Base-by-base conservation (phyloP, 1,284 basidiomycete species). In the Butyriboletus appendiculatus region DNA sequence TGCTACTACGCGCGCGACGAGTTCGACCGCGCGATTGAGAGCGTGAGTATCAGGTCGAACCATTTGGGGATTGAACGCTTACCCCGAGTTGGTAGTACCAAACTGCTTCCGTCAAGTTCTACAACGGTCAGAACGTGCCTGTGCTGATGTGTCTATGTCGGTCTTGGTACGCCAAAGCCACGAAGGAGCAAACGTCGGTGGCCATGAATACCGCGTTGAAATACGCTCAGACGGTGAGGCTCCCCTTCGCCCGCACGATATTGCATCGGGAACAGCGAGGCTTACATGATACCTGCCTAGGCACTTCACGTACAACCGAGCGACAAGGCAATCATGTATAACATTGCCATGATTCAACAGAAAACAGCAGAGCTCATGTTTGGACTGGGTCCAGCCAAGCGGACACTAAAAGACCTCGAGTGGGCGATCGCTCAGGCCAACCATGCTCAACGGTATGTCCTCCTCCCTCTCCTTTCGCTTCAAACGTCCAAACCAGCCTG, bases 301-400 rank as follows among this genome's bases (percentile, higher is more conserved):
- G 94, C 94, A 1, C 77, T 90, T 26, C 87, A 91, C 63, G 70
- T 94, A 20, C 84, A 88, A 62, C 93, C 94, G 0, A 81, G 79
- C 53, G 95, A 98, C 75, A 94, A 94, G 64, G 90, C 92, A 6
- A 87, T 90, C 48, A 61, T 92, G 40, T 98, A 96, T 75, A 98
- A 98, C 70, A 91, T 97, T 65, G 95, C 94, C 50, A 94, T 97
- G 88, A 93, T 98, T 35, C 87, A 95, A 71, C 95, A 98, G 71
- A 96, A 96, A 72, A 88, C 91, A 0, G 90, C 92, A 0, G 94
- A 97, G 69, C 81, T 97, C 75, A 74, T 97, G 45, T 85, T 94
- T 57, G 79, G 84, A 1, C 74, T 95, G 20, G 79, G 81, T 2
- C 81, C 88, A 0, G 76, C 84, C 15, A 93, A 92, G 66, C 85